Evolutionary conservation across 352 stramenopile genomes (phyloP), one percentile per base, ranked within the genome.

Genomic region (Aphanomyces astaci): DNA sequence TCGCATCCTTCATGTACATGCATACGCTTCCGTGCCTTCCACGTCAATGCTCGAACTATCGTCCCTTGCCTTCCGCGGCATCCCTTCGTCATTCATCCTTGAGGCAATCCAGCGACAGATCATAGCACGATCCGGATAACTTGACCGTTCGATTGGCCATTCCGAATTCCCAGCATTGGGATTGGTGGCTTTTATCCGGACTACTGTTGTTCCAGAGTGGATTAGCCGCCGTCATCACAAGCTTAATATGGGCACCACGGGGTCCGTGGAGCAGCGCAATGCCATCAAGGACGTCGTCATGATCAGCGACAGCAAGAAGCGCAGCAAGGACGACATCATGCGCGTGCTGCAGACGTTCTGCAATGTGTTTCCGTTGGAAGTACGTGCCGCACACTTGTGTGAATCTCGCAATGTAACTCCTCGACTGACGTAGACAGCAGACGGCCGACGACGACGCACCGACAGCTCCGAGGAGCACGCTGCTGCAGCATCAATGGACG

Each of bases 241-340:
- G 1, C 19, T 11, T 15, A 30, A 59, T 1, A 94, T 94, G 84
- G 86, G 86, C 31, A 83, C 91, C 72, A 77, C 80, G 2, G 86
- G 86, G 22, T 94, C 86, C 28, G 73, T 86, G 32, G 82, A 94
- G 72, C 84, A 92, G 72, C 85, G 86, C 73, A 88, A 78, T 54
- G 84, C 84, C 25, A 84, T 94, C 67, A 84, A 80, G 53, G 79
- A 91, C 62, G 78, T 94, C 46, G 70, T 92, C 27, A 76, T 55
- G 9, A 70, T 92, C 65, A 86, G 83, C 56, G 56, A 55, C 28
- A 63, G 73, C 9, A 73, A 75, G 49, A 73, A 67, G 39, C 71
- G 74, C 0, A 76, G 88, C 56, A 76, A 73, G 30, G 72, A 72
- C 19, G 64, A 70, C 7, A 75, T 87, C n/a, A 73, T 87, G 39